Evolutionary conservation across 129 eudicot genomes (phyloP).

Genomic region (Saussurea involucrata): DNA sequence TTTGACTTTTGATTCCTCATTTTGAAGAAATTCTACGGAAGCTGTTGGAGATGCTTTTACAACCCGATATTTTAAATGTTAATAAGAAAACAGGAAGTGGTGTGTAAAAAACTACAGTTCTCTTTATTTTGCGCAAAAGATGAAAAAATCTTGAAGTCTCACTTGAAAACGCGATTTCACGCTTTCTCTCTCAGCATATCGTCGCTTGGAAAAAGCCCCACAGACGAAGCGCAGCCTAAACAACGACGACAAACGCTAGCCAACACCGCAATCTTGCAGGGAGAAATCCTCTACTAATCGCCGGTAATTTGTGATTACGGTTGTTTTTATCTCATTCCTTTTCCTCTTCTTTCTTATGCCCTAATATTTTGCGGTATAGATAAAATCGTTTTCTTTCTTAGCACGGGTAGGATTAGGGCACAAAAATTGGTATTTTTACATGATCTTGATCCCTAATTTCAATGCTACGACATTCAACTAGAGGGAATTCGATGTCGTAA

Average conservation of each 20-base stretch:
- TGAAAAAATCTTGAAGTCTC: constrained; percentile 15
- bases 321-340: not conserved
- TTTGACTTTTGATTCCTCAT: no score
- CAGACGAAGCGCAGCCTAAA: constrained; percentile 24
- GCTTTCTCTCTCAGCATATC: constrained; percentile 12
- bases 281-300: constrained; percentile 13
- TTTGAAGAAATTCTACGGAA: no score
- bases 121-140: not conserved
- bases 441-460: constrained; percentile 7
- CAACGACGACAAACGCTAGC: constrained; percentile 5
- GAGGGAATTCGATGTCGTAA: constrained; percentile 5
- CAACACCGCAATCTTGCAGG: constrained; percentile 21
- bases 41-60: no score
- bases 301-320: constrained; percentile 16
- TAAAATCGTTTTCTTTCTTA: not conserved
- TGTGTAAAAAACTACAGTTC: no score
- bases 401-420: constrained; percentile 27
- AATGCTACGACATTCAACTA: not conserved
- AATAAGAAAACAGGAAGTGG: no score
- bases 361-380: not conserved
- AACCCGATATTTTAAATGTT: no score
- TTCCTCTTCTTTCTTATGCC: constrained; percentile 3
- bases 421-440: not conserved
- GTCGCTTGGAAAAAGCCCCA: constrained; percentile 11
- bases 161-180: constrained; percentile 28